Base-by-base conservation (phyloP, 2,329 filamentous ascomycete genomes). In the Colletotrichum tamarilloi region DNA sequence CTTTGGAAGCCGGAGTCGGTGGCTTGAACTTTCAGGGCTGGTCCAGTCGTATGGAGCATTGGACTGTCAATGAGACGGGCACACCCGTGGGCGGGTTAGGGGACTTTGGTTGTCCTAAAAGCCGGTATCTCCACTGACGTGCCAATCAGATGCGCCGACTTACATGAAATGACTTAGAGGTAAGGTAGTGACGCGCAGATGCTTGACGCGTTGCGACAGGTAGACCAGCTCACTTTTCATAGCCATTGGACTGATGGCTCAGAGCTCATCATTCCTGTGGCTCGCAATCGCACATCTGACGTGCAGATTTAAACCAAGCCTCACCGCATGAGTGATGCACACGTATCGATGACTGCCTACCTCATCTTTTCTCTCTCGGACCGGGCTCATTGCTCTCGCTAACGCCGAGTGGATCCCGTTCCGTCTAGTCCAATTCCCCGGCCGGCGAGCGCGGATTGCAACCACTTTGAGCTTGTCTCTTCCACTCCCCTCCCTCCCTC, bases 161-260 rank as follows among this genome's bases (percentile, higher is more conserved):
- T 58, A 53, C 52, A 63, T 30, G 3, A 3, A 32, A 19, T 52
- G 14, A 12, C n/a, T 8, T 58, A 9, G 14, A 42, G 5, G 35
- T 42, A 30, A 24, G 12, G 35, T 58, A 38, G 60, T 65, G 67
- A 65, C 53, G 60, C 60, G 53, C 52, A 69, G 59, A 69, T 42
- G 12, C n/a, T 42, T 19, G 57, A 42, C 12, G 22, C 14, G n/a
- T 60, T 60, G 57, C 57, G 5, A 14, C 12, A 26, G n/a, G 42
- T 19, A 59, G 32, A 38, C 14, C n/a, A 26, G 11, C 42, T 62
- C 26, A 5, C 3, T 32, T 24, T 11, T 4, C 28, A 12, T 19
- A 14, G 24, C 5, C 19, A 22, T 9, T 30, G 16, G 19, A 4
- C 12, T 14, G 3, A 6, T 38, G 22, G 19, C n/a, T 7, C 30